Percentiles rank a stretch among this genome's conserved stretches.
phyloP scores from a whole-genome alignment of 2,329 filamentous ascomycete species.

The Alternaria novae-zelandiae region DNA sequence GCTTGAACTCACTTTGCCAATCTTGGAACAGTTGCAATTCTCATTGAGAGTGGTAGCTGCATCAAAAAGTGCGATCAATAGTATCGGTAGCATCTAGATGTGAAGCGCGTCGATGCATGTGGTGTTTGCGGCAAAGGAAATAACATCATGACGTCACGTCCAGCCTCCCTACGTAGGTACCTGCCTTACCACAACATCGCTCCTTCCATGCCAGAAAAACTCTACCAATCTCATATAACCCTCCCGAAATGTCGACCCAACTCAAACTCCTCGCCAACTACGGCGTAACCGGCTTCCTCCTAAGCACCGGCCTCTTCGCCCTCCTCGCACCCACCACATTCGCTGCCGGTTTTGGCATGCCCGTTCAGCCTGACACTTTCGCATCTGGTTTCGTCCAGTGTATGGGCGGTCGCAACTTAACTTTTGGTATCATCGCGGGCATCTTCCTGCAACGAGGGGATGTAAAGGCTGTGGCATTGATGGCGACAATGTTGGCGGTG shows the following conservation, averaged over 20 bases:
- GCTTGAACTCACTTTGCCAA: background rate
- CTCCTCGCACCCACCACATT: slow-evolving; percentile 19
- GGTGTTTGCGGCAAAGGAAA: background rate
- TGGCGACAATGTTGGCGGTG: slow-evolving; percentile 19
- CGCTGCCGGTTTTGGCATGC: slow-evolving; percentile 20
- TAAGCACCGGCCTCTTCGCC: slow-evolving; percentile 14
- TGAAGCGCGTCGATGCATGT: background rate
- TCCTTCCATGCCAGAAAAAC: background rate
- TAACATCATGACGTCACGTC: background rate
- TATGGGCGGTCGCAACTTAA: slow-evolving; percentile 23
- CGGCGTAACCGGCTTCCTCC: slow-evolving; percentile 15
- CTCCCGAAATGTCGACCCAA: background rate
- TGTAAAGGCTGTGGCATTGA: slow-evolving; percentile 10
- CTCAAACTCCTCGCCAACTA: slow-evolving; percentile 21
- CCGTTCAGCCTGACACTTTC: slow-evolving; percentile 14
- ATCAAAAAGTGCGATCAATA: background rate
- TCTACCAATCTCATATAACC: background rate
- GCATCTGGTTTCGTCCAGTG: slow-evolving; percentile 25
- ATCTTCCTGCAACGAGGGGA: slow-evolving; percentile 12
- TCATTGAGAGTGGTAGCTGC: background rate
- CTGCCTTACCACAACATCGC: background rate
- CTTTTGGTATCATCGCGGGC: slow-evolving; percentile 17
- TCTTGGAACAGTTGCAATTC: background rate
- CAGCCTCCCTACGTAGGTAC: background rate
- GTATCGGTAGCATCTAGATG: too few relatives aligned